Conservation (phyloP, 1,284 basidiomycete genomes). For the Cutaneotrichosporon cyanovorans region DNA sequence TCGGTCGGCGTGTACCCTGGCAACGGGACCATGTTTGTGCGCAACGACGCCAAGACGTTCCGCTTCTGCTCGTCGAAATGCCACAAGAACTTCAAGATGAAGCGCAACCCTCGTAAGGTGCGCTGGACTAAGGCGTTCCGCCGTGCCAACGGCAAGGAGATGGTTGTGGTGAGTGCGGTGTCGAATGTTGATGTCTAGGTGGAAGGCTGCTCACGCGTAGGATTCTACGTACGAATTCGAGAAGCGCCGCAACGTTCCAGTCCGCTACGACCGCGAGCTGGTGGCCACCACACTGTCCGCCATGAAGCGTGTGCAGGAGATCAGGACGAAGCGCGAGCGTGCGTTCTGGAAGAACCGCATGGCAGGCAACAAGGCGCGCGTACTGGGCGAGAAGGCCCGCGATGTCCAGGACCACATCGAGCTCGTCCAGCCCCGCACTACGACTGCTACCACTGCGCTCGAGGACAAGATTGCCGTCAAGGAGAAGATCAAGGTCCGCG, state of each 20-base stretch:
- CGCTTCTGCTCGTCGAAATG: constrained; percentile 97
- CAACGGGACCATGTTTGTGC: constrained; percentile 88
- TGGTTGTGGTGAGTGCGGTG: constrained; percentile 74
- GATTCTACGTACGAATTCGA: constrained; percentile 99
- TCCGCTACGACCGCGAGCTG: constrained; percentile 94
- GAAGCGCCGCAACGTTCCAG: constrained; percentile 95
- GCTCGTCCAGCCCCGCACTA: constrained; percentile 60
- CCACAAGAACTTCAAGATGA: constrained; percentile 99
- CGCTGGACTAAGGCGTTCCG: constrained; percentile 99
- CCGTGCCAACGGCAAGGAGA: constrained; percentile 98
- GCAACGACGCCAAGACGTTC: constrained; percentile 95
- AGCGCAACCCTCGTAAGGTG: constrained; percentile 98
- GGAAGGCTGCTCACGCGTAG: constrained; percentile 46
- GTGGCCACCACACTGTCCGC: constrained; percentile 91
- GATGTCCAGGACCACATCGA: constrained; percentile 54
- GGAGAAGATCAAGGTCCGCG: constrained; percentile 72
- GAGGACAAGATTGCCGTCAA: constrained; percentile 47
- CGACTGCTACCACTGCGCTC: constrained; percentile 36
- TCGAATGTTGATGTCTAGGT: background rate
- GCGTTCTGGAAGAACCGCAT: constrained; percentile 98
- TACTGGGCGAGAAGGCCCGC: constrained; percentile 47
- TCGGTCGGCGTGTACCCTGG: constrained; percentile 92
- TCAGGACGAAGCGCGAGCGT: constrained; percentile 81
- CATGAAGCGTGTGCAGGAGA: constrained; percentile 92
- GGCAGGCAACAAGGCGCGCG: constrained; percentile 54